Evolutionary conservation across 306 rosid genomes (phyloP).

Genomic region (Medicago arabica): DNA sequence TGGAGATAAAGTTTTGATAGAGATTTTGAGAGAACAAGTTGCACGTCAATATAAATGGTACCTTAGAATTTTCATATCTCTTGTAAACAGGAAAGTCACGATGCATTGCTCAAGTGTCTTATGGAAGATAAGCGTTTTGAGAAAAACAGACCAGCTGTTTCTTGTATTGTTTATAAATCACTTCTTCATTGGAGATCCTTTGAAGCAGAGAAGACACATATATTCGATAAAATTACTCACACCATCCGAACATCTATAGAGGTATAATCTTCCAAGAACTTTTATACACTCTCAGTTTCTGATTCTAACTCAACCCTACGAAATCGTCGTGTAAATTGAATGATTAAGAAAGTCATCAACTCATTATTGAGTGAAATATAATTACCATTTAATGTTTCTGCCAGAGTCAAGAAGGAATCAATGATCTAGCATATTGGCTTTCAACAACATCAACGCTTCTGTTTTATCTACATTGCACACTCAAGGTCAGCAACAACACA

Average conservation of each 20-base stretch:
- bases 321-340: background rate
- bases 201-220: conserved; percentile 81
- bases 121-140: conserved; percentile 71
- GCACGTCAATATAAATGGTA: conserved; percentile 20
- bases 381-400: conserved; percentile 35
- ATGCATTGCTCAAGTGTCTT: conserved; percentile 80
- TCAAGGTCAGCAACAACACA: conserved; percentile 81
- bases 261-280: conserved; percentile 51
- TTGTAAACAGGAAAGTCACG: conserved; percentile 76
- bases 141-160: conserved; percentile 74
- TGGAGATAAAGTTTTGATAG: background rate
- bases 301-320: background rate
- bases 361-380: conserved; percentile 25
- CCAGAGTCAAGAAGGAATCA: conserved; percentile 67
- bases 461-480: conserved; percentile 79
- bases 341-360: background rate
- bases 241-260: conserved; percentile 67
- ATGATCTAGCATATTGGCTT: conserved; percentile 85
- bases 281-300: conserved; percentile 13
- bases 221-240: conserved; percentile 81
- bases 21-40: conserved; percentile 9
- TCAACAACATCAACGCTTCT: conserved; percentile 84
- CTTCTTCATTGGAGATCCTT: conserved; percentile 93
- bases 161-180: conserved; percentile 75
- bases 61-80: conserved; percentile 31